Evolutionary conservation across 371 early-diverging fungal species (phyloP).

Genomic region (Mucor circinelloides): DNA sequence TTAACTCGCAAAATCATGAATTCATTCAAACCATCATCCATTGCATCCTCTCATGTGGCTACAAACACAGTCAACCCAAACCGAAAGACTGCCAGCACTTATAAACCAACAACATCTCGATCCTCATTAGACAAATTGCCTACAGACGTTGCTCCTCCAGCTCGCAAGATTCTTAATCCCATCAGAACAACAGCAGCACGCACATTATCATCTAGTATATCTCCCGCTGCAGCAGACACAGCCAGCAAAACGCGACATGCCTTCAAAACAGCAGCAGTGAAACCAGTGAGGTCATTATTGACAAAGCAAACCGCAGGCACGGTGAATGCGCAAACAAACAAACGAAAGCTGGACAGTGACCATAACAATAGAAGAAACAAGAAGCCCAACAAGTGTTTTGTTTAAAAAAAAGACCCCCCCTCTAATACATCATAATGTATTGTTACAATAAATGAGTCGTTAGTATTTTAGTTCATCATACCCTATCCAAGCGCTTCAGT

Average conservation of each 20-base stretch:
- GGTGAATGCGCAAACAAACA: neutral
- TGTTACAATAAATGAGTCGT: too few species aligned
- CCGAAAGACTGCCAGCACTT: neutral
- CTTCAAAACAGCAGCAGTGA: neutral
- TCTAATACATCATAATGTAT: too few species aligned
- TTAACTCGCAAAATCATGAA: neutral
- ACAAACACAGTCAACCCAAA: neutral
- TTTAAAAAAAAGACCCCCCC: too few species aligned
- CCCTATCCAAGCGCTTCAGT: too few species aligned
- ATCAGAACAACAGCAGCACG: neutral
- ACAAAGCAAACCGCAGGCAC: neutral
- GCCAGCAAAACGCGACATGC: neutral
- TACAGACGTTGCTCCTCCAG: too few species aligned
- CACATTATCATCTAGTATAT: neutral
- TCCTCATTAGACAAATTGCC: too few species aligned
- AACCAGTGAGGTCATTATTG: neutral
- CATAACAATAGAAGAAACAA: neutral
- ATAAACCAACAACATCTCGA: neutral
- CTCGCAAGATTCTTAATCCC: neutral
- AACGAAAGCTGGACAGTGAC: neutral
- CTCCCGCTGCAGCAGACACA: neutral
- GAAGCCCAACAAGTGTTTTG: neutral
- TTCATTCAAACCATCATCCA: neutral
- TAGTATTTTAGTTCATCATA: too few species aligned
- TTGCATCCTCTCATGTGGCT: neutral